Evolutionary conservation across 2,329 filamentous ascomycete species (phyloP).

Genomic region (Delphinella strobiligena): DNA sequence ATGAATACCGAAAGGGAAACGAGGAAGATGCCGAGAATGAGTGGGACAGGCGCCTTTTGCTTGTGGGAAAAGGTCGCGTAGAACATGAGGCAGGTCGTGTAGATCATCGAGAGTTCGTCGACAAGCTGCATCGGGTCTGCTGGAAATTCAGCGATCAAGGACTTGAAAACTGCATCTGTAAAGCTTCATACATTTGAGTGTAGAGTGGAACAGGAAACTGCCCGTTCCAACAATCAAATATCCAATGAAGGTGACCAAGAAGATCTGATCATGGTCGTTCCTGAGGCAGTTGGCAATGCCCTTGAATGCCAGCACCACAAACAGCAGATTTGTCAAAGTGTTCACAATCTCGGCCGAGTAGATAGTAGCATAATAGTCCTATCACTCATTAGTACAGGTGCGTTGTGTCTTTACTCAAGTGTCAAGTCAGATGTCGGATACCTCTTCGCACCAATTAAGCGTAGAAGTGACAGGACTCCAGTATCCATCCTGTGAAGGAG

Average conservation of each 20-base stretch:
- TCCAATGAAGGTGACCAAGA: slow-evolving; percentile 53
- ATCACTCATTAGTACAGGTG: slow-evolving; percentile 13
- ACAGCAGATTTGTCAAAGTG: slow-evolving; percentile 70
- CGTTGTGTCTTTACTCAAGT: too few relatives aligned
- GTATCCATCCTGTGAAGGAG: slow-evolving; percentile 43
- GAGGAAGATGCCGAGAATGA: slow-evolving; percentile 48
- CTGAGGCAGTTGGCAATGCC: slow-evolving; percentile 62
- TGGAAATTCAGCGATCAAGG: too few relatives aligned
- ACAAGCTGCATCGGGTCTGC: slow-evolving; percentile 59
- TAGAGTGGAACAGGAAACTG: slow-evolving; percentile 52
- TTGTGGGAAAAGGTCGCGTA: slow-evolving; percentile 67
- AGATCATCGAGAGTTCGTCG: slow-evolving; percentile 61
- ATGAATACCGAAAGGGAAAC: slow-evolving; percentile 48
- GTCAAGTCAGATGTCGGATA: slow-evolving; percentile 20
- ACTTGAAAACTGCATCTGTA: neutral
- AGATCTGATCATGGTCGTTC: slow-evolving; percentile 64
- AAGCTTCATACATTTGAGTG: slow-evolving; percentile 44
- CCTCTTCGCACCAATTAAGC: slow-evolving; percentile 72
- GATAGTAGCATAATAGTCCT: slow-evolving; percentile 65
- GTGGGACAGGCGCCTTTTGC: too few relatives aligned
- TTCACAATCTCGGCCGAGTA: slow-evolving; percentile 71
- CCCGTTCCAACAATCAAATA: slow-evolving; percentile 50
- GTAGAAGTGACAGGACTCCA: slow-evolving; percentile 63
- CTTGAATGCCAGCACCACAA: slow-evolving; percentile 64
- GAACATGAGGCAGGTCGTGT: slow-evolving; percentile 58